These are phyloP conservation scores for Eucalyptus virginea DNA, from an alignment of 345 rosid species.

Conservation along the genomic window DNA sequence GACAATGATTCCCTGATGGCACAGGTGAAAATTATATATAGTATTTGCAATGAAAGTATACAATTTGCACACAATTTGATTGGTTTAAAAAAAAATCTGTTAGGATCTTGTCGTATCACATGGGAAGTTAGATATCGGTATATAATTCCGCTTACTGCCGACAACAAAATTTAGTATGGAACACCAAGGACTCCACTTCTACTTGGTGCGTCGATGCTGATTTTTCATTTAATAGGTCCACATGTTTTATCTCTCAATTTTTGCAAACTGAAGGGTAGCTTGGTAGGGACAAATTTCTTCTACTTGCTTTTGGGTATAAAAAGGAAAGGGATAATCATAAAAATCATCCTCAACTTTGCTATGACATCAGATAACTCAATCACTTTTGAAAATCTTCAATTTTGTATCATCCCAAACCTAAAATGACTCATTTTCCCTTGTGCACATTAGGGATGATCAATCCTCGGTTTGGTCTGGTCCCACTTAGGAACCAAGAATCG, in stretches of 20 bases:
- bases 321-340: not conserved
- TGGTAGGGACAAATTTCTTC: not conserved
- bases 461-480: accelerated
- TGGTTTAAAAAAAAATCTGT: not conserved
- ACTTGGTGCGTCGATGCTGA: not conserved
- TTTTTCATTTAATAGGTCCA: not conserved
- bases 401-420: not conserved
- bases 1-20: not conserved
- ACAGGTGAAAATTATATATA: not conserved
- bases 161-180: not conserved
- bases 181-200: not conserved
- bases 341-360: not conserved
- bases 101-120: not conserved
- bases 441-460: too few relatives aligned
- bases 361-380: not conserved
- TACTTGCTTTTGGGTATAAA: not conserved
- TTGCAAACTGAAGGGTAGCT: not conserved
- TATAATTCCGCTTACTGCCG: not conserved
- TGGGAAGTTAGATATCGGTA: not conserved
- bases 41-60: not conserved
- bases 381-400: not conserved
- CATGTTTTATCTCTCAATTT: not conserved
- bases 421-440: not conserved
- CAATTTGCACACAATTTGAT: not conserved
- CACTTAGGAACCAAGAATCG: accelerated